Evolutionary conservation across 179 eudicot genomes (phyloP).

Genomic region (Amaranthus tricolor): DNA sequence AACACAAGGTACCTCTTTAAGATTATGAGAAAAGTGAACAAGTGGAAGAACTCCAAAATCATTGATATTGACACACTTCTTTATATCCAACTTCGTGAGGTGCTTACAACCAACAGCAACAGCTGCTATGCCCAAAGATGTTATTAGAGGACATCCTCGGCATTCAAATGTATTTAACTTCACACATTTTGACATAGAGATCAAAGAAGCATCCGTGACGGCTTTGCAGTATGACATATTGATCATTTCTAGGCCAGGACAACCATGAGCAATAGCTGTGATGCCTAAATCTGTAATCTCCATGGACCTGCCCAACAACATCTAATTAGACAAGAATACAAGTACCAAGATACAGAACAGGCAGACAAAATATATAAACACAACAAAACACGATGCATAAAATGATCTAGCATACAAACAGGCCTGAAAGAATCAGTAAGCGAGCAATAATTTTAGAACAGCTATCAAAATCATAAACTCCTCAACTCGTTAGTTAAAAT

Average conservation of each 20-base stretch:
- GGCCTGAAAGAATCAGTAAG: not conserved
- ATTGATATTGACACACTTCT: conserved; percentile 71
- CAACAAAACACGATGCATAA: not conserved
- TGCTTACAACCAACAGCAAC: conserved; percentile 83
- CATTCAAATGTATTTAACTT: conserved; percentile 73
- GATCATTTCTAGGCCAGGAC: conserved; percentile 63
- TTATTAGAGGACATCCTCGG: conserved; percentile 78
- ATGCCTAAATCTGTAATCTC: conserved; percentile 74
- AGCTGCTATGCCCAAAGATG: conserved; percentile 74
- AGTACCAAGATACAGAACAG: not conserved
- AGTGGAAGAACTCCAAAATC: conserved; percentile 87
- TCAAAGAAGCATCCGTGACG: conserved; percentile 62
- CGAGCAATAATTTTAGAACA: not conserved
- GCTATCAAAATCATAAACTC: too few species aligned
- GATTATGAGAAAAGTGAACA: conserved; percentile 80
- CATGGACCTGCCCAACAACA: conserved; percentile 53
- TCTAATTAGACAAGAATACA: not conserved
- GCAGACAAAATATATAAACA: conserved; percentile 1
- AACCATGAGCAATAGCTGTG: conserved; percentile 65
- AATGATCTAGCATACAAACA: not conserved
- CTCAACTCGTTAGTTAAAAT: too few species aligned
- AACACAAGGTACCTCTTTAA: conserved; percentile 57
- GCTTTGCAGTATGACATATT: conserved; percentile 69
- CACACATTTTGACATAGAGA: conserved; percentile 67
- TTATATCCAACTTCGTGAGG: conserved; percentile 74